A percentile compares a stretch with the other conserved stretches of the same genome.
phyloP scores from a whole-genome alignment of 257 asterid genomes.

The Ilex asprella region DNA sequence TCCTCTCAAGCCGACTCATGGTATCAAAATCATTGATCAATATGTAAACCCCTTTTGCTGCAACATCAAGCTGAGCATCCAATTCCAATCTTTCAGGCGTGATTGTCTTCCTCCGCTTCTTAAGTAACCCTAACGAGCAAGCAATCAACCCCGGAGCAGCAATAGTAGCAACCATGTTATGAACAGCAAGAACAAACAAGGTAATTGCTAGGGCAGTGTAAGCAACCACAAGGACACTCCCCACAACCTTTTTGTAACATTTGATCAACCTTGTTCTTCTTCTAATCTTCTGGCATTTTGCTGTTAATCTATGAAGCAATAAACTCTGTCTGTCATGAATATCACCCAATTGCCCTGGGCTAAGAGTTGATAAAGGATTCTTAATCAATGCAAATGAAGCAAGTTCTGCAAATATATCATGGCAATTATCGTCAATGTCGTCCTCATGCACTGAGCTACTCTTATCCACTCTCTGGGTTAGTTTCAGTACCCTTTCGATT shows the following conservation, averaged over 20 bases:
- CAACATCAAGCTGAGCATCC: slow-evolving; percentile 46
- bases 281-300: slow-evolving; percentile 27
- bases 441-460: not conserved
- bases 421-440: slow-evolving; percentile 21
- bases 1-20: slow-evolving; percentile 38
- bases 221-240: slow-evolving; percentile 19
- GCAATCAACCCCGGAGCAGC: slow-evolving; percentile 26
- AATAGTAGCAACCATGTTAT: slow-evolving; percentile 23
- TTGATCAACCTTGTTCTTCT: too few species aligned
- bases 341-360: slow-evolving; percentile 31
- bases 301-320: slow-evolving; percentile 36
- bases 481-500: slow-evolving; percentile 19
- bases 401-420: slow-evolving; percentile 20
- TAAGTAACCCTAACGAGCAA: slow-evolving; percentile 13
- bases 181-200: slow-evolving; percentile 29
- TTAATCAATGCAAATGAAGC: slow-evolving; percentile 26
- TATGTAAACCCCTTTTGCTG: slow-evolving; percentile 57
- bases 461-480: slow-evolving; percentile 18
- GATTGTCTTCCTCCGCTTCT: slow-evolving; percentile 16
- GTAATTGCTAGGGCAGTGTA: slow-evolving; percentile 24
- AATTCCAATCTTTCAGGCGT: slow-evolving; percentile 10
- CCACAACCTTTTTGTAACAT: slow-evolving; percentile 27
- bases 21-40: slow-evolving; percentile 60
- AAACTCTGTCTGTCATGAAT: slow-evolving; percentile 27
- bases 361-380: slow-evolving; percentile 42